Evolutionary conservation across 2,329 filamentous ascomycete species (phyloP), one percentile per base, ranked within the genome.

Genomic region (Trichoderma gracile): DNA sequence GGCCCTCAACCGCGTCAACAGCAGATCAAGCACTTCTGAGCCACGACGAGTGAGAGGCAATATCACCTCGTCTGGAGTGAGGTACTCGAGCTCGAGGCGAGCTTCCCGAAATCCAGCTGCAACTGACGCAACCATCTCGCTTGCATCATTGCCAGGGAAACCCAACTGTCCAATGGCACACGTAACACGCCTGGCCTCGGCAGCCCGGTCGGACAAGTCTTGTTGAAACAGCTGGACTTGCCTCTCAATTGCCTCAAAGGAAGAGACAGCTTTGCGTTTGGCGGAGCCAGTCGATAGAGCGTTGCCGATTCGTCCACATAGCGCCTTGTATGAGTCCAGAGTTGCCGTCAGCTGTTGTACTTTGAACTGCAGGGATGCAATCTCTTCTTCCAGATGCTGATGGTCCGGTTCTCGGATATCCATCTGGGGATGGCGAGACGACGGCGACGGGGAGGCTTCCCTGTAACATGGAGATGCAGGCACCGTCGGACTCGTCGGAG

Each of bases 21-120:
- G 71, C 14, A 86, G 78, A 64, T 85, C 83, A 0, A 89, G 78
- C 0, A 88, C 79, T 58, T 84, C 79, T 0, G 82, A 81, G 2
- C 85, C 85, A 56, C 81, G 81, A 0, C 81, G 80, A 0, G 79
- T 80, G 0, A 86, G 75, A 0, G 84, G 83, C 0, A 86, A 77
- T 0, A 79, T 70, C n/a, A 82, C 76, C 71, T 88, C 86, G 6
- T 85, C 86, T 0, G 86, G 86, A 0, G 81, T 83, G 21, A 88
- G 78, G 69, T 87, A 87, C 72, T 88, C 86, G 2, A 88, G 80
- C 68, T 88, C 85, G 0, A 88, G 75, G 1, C 86, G 81, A 1
- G 85, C 86, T 2, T 81, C 73, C 21, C 85, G 82, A 74, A 89
- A 84, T 2, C 81, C 78, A 2, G 76, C 67, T 0, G 78, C 72